phyloP scores from a whole-genome alignment of 257 asterid species.

The Nicotiana knightiana region DNA sequence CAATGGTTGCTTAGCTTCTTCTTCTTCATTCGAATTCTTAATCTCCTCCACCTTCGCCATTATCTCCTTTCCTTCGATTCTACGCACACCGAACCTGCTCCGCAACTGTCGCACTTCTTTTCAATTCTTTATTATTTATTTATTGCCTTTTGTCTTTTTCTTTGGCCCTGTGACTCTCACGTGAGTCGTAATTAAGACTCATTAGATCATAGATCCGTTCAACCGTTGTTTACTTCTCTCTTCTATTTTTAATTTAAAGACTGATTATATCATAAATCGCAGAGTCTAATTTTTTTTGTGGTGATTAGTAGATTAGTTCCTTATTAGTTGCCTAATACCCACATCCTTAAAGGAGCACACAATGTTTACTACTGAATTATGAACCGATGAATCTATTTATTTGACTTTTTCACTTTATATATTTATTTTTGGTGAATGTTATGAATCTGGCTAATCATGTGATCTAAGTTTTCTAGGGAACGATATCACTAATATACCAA shows the following conservation, averaged over 20 bases:
- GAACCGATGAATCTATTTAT: too few relatives aligned
- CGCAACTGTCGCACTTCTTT: neutral
- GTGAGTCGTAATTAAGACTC: too few relatives aligned
- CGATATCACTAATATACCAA: too few relatives aligned
- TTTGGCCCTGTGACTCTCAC: neutral
- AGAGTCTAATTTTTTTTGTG: too few relatives aligned
- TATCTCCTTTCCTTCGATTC: slow-evolving; percentile 21
- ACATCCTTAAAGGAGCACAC: neutral
- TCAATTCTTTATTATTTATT: neutral
- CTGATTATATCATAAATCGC: too few relatives aligned
- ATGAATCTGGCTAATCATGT: too few relatives aligned
- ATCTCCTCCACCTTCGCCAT: slow-evolving; percentile 29
- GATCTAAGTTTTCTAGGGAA: too few relatives aligned
- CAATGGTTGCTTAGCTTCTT: slow-evolving; percentile 9
- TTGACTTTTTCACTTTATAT: too few relatives aligned
- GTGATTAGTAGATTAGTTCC: neutral
- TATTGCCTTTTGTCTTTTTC: neutral
- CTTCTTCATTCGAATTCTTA: slow-evolving; percentile 11
- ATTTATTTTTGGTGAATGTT: too few relatives aligned
- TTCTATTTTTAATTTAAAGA: too few relatives aligned
- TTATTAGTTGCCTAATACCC: neutral
- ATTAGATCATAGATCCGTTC: too few relatives aligned
- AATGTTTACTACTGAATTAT: too few relatives aligned
- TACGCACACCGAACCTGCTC: slow-evolving; percentile 11
- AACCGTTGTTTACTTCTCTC: neutral